These are phyloP conservation scores for Dioscorea dumetorum DNA, from an alignment of 106 monocot species.

Conservation along the genomic window DNA sequence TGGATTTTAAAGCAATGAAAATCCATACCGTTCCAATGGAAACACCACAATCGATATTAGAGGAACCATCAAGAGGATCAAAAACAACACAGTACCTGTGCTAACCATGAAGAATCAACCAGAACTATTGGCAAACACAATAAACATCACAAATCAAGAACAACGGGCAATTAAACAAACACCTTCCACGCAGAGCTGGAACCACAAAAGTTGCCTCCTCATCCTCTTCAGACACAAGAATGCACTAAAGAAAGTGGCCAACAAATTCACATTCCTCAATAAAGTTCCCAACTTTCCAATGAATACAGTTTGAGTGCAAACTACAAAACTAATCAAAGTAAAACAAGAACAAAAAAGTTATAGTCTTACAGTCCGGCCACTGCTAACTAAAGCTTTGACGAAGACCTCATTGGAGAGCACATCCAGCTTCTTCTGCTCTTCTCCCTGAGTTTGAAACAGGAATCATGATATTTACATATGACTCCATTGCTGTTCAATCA, in stretches of 20 bases:
- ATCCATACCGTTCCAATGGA: conserved; percentile 91
- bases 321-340: too few species aligned
- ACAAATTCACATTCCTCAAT: neutral
- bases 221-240: conserved; percentile 97
- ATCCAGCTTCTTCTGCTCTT: conserved; percentile 98
- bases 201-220: conserved; percentile 93
- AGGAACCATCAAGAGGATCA: conserved; percentile 97
- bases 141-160: neutral
- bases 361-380: conserved; percentile 76
- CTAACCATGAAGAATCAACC: neutral
- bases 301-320: neutral
- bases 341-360: too few species aligned
- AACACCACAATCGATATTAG: conserved; percentile 98
- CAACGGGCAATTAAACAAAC: neutral
- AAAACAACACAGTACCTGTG: conserved; percentile 95
- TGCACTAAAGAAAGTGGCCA: conserved; percentile 38
- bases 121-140: neutral
- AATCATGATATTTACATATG: too few species aligned
- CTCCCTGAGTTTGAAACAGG: conserved; percentile 46
- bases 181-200: conserved; percentile 83
- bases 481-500: neutral
- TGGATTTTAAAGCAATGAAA: neutral
- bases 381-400: conserved; percentile 83
- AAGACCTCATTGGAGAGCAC: conserved; percentile 98
- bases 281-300: neutral